Evolutionary conservation across 768 basidiomycete genomes (phyloP).

Genomic region (Suillus placidus): DNA sequence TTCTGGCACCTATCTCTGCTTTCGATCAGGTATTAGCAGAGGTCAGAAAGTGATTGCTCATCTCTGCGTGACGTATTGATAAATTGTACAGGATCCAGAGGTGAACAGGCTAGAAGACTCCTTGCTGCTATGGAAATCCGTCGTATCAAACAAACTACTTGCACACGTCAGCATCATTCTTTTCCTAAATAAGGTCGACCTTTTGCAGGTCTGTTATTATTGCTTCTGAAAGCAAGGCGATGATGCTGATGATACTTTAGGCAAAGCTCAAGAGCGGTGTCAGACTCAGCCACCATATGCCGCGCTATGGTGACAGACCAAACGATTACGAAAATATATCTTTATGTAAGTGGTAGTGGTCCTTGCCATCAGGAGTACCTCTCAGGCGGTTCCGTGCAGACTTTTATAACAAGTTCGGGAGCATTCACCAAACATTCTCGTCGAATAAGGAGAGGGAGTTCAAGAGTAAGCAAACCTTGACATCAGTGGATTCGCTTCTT

Average conservation of each 20-base stretch:
- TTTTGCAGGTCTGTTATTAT: slow-evolving; percentile 56
- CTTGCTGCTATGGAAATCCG: slow-evolving; percentile 69
- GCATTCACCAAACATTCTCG: slow-evolving; percentile 65
- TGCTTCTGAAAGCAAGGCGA: slow-evolving; percentile 4
- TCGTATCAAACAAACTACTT: slow-evolving; percentile 75
- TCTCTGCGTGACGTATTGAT: slow-evolving; percentile 15
- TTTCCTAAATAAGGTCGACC: slow-evolving; percentile 82
- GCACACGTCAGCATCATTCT: slow-evolving; percentile 76
- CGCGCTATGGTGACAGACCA: slow-evolving; percentile 69
- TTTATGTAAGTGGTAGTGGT: slow-evolving; percentile 55
- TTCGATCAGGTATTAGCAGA: slow-evolving; percentile 85
- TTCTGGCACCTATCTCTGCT: slow-evolving; percentile 84
- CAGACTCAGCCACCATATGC: slow-evolving; percentile 67
- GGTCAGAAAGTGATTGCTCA: slow-evolving; percentile 41
- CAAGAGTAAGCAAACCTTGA: slow-evolving; percentile 53
- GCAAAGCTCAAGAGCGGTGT: slow-evolving; percentile 79
- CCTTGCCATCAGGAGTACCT: neutral
- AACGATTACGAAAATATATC: slow-evolving; percentile 81
- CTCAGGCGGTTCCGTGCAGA: slow-evolving; percentile 43
- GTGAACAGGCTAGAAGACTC: slow-evolving; percentile 85
- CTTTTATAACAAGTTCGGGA: slow-evolving; percentile 72
- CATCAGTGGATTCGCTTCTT: slow-evolving; percentile 7
- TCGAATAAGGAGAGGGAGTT: slow-evolving; percentile 74
- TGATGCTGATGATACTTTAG: slow-evolving; percentile 35
- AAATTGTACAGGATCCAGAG: slow-evolving; percentile 54